A percentile compares a stretch with the other conserved stretches of the same genome.
These are phyloP conservation scores for Bipolaris gigantea DNA, from an alignment of 2,329 filamentous ascomycete species.

Conservation along the genomic window DNA sequence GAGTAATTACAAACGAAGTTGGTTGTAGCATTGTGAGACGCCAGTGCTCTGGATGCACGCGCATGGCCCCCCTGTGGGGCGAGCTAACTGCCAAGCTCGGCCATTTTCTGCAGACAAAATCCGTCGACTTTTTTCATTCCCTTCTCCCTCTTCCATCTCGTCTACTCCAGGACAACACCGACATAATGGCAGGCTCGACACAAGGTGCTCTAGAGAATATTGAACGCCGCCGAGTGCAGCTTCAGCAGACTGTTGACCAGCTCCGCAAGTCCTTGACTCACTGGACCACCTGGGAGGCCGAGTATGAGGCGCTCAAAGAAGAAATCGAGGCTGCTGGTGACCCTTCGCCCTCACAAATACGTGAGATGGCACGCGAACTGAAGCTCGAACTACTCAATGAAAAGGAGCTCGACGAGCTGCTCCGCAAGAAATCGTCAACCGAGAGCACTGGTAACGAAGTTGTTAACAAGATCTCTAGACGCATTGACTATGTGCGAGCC, in stretches of 20 bases:
- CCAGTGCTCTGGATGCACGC: not conserved
- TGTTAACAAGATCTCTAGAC: constrained; percentile 67
- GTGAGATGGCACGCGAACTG: constrained; percentile 59
- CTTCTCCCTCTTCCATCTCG: constrained; percentile 1
- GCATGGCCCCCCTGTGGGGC: constrained; percentile 19
- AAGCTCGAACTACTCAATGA: constrained; percentile 66
- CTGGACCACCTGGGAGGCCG: constrained; percentile 89
- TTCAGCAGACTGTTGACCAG: constrained; percentile 75
- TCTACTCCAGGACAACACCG: constrained; percentile 3
- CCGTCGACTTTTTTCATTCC: constrained; percentile 1
- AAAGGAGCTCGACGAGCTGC: constrained; percentile 60
- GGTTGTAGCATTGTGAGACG: not conserved
- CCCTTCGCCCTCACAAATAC: constrained; percentile 34
- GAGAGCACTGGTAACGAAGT: constrained; percentile 64
- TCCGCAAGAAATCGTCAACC: constrained; percentile 50
- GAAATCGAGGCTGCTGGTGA: constrained; percentile 62
- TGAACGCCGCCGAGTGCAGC: constrained; percentile 71
- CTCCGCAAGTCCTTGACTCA: constrained; percentile 76
- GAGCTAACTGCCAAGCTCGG: constrained; percentile 24
- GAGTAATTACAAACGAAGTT: not conserved
- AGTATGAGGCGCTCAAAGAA: constrained; percentile 87
- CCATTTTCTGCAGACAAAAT: constrained; percentile 13
- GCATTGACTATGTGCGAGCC: constrained; percentile 85
- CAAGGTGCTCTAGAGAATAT: constrained; percentile 65
- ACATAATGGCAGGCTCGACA: constrained; percentile 29